Conservation (phyloP, 768 basidiomycete species). For the Leccinum fibrillosum region DNA sequence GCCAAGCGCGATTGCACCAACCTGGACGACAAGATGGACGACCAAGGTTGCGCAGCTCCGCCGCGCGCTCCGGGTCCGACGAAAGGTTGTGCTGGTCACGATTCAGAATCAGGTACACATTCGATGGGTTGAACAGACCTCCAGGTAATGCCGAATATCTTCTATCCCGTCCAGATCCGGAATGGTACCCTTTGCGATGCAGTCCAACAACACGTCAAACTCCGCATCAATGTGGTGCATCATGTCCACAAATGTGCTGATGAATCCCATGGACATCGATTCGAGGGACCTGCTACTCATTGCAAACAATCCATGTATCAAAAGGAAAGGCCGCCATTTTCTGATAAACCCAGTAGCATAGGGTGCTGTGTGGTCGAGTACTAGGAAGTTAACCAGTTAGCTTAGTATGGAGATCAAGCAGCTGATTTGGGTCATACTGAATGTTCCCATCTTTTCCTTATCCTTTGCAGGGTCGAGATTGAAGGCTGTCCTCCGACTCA, state of each 20-base stretch:
- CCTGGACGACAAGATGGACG: conserved; percentile 1
- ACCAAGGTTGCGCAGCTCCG: conserved; percentile 11
- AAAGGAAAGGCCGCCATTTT: not conserved
- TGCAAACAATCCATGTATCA: not conserved
- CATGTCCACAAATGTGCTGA: not conserved
- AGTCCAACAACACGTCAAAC: not conserved
- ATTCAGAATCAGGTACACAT: not conserved
- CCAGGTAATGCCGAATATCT: conserved; percentile 4
- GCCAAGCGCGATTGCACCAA: no score
- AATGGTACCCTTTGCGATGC: not conserved
- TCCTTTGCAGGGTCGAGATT: not conserved
- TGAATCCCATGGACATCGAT: not conserved
- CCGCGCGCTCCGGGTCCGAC: conserved; percentile 6
- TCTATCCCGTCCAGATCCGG: conserved; percentile 2
- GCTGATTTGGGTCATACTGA: not conserved
- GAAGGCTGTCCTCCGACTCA: not conserved
- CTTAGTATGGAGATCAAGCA: not conserved
- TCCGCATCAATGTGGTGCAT: not conserved
- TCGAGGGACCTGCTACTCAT: not conserved
- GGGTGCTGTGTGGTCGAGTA: not conserved
- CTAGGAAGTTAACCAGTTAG: not conserved
- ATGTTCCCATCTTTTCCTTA: not conserved
- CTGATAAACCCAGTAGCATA: not conserved
- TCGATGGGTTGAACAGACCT: not conserved
- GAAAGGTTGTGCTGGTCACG: not conserved